Evolutionary conservation across 2,329 filamentous ascomycete species (phyloP), one percentile per base, ranked within the genome.

Genomic region (Aspergillus hortae): DNA sequence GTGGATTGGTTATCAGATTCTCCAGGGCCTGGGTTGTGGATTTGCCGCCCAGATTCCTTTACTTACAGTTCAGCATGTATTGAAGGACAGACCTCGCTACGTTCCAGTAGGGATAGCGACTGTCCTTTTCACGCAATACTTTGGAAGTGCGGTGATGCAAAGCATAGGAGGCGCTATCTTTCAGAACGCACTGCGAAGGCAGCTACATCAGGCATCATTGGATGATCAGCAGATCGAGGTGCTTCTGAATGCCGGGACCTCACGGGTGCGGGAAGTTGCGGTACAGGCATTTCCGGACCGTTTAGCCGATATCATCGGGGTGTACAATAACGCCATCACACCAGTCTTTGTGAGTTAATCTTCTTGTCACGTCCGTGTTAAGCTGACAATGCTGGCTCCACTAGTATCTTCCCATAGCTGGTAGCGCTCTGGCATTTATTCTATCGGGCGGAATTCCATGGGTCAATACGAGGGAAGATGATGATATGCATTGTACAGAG

Each of bases 121-220:
- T 11, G 48, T 56, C 4, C 42, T 54, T 1, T 56, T 54, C 27
- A 27, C 46, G 23, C 54, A 56, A 41, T 56, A 54, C 23, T 54
- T 54, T 45, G 51, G 51, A n/a, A 54, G 48, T 14, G 12, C 54
- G 6, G 54, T 56, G 12, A 47, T 56, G 45, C 54, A 56, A 44
- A 54, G 36, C 7, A 49, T 54, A 25, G 51, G 48, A 15, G 48
- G 33, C 10, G 30, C 48, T 35, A 49, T 55, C 19, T 57, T 57
- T 32, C 49, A 51, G n/a, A 51, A 49, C 10, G 19, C 23, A 27
- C 30, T 57, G 9, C 33, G 21, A 17, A 32, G n/a, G 4, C 42
- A 47, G 44, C 38, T 55, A 32, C 35, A 38, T 41, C 53, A 46
- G 14, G 49, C 53, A 6, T 36, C 17, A 21, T 44, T 55, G 38